Percentiles rank a stretch among this genome's conserved stretches.
Evolutionary conservation across 2,329 filamentous ascomycete genomes (phyloP).

Genomic region (Epichloe sibirici): DNA sequence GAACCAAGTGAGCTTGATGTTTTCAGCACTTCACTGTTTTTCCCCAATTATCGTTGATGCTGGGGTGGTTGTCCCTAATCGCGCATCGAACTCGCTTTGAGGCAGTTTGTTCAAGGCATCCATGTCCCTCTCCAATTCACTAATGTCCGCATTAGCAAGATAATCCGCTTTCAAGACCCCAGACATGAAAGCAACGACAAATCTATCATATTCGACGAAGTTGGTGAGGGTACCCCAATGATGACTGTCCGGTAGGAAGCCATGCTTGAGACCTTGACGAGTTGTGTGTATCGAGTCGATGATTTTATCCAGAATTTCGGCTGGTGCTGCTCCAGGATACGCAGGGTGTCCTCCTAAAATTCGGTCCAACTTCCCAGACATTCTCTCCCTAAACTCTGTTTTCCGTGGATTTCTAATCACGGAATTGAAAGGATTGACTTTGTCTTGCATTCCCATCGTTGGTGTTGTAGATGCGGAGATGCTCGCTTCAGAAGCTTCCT

Average conservation of each 20-base stretch:
- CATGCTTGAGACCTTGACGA: slow-evolving; percentile 14
- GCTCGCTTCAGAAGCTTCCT: neutral
- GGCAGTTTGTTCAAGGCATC: slow-evolving; percentile 14
- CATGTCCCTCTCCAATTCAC: slow-evolving; percentile 16
- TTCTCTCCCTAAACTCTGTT: slow-evolving; percentile 13
- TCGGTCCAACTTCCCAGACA: slow-evolving; percentile 2
- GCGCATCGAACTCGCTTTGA: slow-evolving; percentile 13
- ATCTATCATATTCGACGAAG: slow-evolving; percentile 16
- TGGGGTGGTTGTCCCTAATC: neutral
- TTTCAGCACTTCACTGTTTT: neutral
- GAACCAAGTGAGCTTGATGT: neutral
- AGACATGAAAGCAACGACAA: slow-evolving; percentile 19
- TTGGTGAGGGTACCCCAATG: slow-evolving; percentile 23
- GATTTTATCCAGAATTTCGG: slow-evolving; percentile 9
- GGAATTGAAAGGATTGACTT: slow-evolving; percentile 2
- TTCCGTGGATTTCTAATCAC: slow-evolving; percentile 9
- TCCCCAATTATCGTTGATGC: no score
- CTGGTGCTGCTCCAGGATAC: neutral
- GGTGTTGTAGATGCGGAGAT: neutral
- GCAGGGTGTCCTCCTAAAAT: neutral
- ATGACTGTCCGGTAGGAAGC: slow-evolving; percentile 20
- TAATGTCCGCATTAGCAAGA: slow-evolving; percentile 16
- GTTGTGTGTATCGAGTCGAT: slow-evolving; percentile 15
- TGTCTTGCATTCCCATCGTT: neutral
- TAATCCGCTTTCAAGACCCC: slow-evolving; percentile 15